phyloP scores from a whole-genome alignment of 2,329 filamentous ascomycete genomes.

The Epichloe sp. region DNA sequence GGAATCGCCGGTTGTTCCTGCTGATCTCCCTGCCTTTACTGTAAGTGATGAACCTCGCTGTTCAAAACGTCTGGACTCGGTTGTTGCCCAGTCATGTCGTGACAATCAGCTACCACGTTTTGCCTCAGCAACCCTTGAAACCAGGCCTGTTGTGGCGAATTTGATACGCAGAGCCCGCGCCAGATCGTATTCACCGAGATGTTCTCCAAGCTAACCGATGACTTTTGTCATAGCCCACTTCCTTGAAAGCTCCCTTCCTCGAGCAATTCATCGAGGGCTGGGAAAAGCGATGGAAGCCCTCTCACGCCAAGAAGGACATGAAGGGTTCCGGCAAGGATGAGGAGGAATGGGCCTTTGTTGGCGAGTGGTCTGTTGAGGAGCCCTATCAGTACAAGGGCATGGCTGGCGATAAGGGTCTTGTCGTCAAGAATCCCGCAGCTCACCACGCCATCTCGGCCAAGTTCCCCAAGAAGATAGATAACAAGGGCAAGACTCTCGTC shows the following conservation, averaged over 20 bases:
- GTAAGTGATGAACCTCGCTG: slow-evolving; percentile 40
- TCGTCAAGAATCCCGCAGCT: slow-evolving; percentile 94
- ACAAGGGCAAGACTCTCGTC: slow-evolving; percentile 93
- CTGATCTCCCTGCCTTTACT: slow-evolving; percentile 72
- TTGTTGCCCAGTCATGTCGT: not conserved
- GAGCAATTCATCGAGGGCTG: slow-evolving; percentile 98
- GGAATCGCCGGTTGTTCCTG: slow-evolving; percentile 44
- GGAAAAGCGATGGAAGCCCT: slow-evolving; percentile 87
- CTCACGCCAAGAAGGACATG: slow-evolving; percentile 87
- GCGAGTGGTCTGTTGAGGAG: slow-evolving; percentile 91
- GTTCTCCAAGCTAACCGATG: slow-evolving; percentile 11
- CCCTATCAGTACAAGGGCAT: slow-evolving; percentile 82
- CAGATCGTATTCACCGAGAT: not conserved
- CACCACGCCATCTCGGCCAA: slow-evolving; percentile 99
- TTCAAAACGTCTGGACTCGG: too few relatives aligned
- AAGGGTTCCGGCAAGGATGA: slow-evolving; percentile 56
- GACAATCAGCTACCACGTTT: not conserved
- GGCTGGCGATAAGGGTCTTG: slow-evolving; percentile 88
- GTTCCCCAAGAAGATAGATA: slow-evolving; percentile 91
- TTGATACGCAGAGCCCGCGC: not conserved
- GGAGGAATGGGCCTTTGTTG: slow-evolving; percentile 11
- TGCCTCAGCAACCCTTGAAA: not conserved
- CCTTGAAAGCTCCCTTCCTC: slow-evolving; percentile 83
- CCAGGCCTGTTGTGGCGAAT: not conserved
- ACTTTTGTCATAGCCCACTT: slow-evolving; percentile 52